phyloP scores from a whole-genome alignment of 2,329 filamentous ascomycete genomes.

The Lasiodiplodia sp. region DNA sequence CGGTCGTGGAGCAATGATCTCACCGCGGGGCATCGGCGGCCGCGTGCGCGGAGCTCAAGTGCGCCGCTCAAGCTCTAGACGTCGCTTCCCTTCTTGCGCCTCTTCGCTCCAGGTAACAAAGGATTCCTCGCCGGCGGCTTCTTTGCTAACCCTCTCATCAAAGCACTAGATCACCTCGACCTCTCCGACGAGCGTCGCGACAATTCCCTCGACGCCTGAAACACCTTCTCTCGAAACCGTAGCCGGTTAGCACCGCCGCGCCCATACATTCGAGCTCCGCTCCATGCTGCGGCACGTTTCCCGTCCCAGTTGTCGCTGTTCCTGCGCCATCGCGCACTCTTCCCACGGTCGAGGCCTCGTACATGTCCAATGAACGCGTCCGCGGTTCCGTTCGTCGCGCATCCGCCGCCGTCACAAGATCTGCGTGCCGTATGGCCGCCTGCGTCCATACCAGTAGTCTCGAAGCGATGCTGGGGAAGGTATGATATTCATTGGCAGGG shows the following conservation, averaged over 20 bases:
- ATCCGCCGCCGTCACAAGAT: neutral
- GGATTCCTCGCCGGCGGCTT: neutral
- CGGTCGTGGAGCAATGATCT: conserved; percentile 13
- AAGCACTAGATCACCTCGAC: neutral
- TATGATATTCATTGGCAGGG: conserved; percentile 8
- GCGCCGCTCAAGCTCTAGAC: conserved; percentile 9
- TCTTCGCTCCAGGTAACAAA: neutral
- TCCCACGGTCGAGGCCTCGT: neutral
- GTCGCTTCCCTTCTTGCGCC: neutral
- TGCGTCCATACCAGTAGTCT: conserved; percentile 1
- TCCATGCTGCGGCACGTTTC: neutral
- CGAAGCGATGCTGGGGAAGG: neutral
- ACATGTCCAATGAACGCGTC: neutral
- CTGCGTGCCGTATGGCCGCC: neutral
- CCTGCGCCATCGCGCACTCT: conserved; percentile 13
- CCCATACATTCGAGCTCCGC: neutral
- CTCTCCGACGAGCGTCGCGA: neutral
- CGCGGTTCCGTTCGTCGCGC: neutral
- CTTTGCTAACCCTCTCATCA: neutral
- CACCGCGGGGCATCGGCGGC: conserved; percentile 21
- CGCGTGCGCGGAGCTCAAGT: neutral
- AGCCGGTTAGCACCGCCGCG: neutral
- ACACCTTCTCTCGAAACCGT: neutral
- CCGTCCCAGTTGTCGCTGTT: neutral
- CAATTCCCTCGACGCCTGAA: neutral